These are phyloP conservation scores for Solanum medicagineum DNA, from an alignment of 257 asterid genomes.

Conservation along the genomic window DNA sequence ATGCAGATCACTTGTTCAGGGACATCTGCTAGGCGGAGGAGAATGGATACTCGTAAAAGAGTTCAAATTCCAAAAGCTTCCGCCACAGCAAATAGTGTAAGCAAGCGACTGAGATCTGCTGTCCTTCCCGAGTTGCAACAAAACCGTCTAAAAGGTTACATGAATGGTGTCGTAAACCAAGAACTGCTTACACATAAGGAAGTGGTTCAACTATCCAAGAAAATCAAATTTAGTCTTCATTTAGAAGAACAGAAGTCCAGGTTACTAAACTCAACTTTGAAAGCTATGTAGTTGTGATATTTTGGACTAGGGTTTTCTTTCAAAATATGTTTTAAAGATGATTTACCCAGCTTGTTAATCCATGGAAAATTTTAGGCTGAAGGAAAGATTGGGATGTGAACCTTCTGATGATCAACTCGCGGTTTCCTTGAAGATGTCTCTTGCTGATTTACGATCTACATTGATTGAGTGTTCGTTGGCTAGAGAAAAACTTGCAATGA, in stretches of 20 bases:
- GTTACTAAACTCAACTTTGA: slow-evolving; percentile 17
- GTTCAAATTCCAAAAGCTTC: slow-evolving; percentile 10
- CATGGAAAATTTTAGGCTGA: slow-evolving; percentile 38
- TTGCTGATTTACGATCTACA: slow-evolving; percentile 47
- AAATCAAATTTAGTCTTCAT: slow-evolving; percentile 51
- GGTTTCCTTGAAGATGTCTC: slow-evolving; percentile 46
- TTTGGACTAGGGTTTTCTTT: neutral
- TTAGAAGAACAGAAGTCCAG: slow-evolving; percentile 66
- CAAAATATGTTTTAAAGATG: neutral
- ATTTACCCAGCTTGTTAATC: neutral
- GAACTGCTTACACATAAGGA: slow-evolving; percentile 67
- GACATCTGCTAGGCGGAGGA: slow-evolving; percentile 68
- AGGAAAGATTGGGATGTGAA: slow-evolving; percentile 69
- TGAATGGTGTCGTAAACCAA: slow-evolving; percentile 47
- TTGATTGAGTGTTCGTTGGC: slow-evolving; percentile 74
- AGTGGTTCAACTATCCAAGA: slow-evolving; percentile 68
- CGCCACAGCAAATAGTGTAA: slow-evolving; percentile 1
- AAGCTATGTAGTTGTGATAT: neutral
- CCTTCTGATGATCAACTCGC: slow-evolving; percentile 96
- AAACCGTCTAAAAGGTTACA: slow-evolving; percentile 54
- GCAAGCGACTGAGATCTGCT: slow-evolving; percentile 29
- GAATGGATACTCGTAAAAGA: slow-evolving; percentile 41
- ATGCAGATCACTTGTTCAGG: slow-evolving; percentile 49
- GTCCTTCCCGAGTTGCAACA: slow-evolving; percentile 42
- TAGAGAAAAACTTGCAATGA: slow-evolving; percentile 91